A percentile compares a stretch with the other conserved stretches of the same genome.
Conservation (phyloP, 805 yeast species). For the Hanseniaspora occidentalis region DNA sequence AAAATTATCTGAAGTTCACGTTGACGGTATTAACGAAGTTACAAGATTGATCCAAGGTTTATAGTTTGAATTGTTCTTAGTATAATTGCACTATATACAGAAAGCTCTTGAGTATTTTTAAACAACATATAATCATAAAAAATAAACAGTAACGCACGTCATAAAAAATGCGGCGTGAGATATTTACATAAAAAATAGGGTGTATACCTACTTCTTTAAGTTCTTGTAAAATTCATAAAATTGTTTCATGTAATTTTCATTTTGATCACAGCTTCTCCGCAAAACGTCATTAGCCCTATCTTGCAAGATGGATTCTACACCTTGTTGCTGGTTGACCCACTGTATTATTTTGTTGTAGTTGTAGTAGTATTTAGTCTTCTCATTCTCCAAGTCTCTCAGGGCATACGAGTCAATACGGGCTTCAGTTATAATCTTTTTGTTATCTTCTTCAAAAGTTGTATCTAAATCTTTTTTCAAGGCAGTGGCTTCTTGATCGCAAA, state of each 20-base stretch:
- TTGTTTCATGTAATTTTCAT: slow-evolving; percentile 15
- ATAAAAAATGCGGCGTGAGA: too few relatives aligned
- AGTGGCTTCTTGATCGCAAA: slow-evolving; percentile 26
- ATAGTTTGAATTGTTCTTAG: too few relatives aligned
- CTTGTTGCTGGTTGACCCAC: slow-evolving; percentile 30
- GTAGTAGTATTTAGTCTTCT: slow-evolving; percentile 18
- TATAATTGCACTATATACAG: too few relatives aligned
- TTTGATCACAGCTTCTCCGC: slow-evolving; percentile 26
- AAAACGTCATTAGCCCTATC: slow-evolving; percentile 25
- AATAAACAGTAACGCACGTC: too few relatives aligned
- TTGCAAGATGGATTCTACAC: slow-evolving; percentile 30
- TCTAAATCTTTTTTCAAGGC: slow-evolving; percentile 23
- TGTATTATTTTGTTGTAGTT: slow-evolving; percentile 20
- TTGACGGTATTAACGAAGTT: slow-evolving; percentile 49
- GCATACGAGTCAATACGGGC: slow-evolving; percentile 40
- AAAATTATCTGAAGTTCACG: slow-evolving; percentile 37
- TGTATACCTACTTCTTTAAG: not conserved
- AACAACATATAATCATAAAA: too few relatives aligned
- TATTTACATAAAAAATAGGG: not conserved
- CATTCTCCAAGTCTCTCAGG: slow-evolving; percentile 25
- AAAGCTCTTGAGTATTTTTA: too few relatives aligned
- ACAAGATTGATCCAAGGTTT: slow-evolving; percentile 49
- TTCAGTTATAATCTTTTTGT: slow-evolving; percentile 14
- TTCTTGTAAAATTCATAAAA: slow-evolving; percentile 10
- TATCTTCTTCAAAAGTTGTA: slow-evolving; percentile 12